Evolutionary conservation across 2,329 filamentous ascomycete species (phyloP), one percentile per base, ranked within the genome.

Genomic region (Beauveria bassiana): DNA sequence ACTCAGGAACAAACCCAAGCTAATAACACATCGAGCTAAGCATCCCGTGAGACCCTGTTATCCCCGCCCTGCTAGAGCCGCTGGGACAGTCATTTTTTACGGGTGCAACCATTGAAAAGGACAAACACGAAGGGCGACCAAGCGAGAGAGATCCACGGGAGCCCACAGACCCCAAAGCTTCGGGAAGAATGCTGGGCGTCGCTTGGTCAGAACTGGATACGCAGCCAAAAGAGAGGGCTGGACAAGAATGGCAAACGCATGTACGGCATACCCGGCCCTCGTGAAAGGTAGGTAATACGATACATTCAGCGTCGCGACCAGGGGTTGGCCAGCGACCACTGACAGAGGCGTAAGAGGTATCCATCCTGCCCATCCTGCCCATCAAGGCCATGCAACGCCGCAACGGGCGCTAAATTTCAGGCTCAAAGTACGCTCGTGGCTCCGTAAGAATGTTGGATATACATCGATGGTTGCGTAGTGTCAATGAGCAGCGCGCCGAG

Each of bases 21-120:
- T 50, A 59, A 59, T 59, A 45, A 52, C 18, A 26, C 38, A 59
- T 52, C 38, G 38, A 45, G 57, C 57, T 40, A 59, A 45, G 38
- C 34, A 45, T 47, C 54, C 47, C 45, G 42, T 26, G 22, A 24
- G 31, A 57, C 54, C 54, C 55, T 34, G n/a, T 7, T 5, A 18
- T 47, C 54, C 45, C 55, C 45, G 45, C 45, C 45, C 40, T 42
- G 55, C 14, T n/a, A 42, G 55, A 31, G 20, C 6, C 45, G 12
- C 26, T 20, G 20, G 55, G 42, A 20, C 5, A 34, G 10, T 31
- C 10, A 22, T 22, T 31, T 49, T 46, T 16, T 20, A 38, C n/a
- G n/a, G 26, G 7, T 38, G 45, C n/a, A 42, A 6, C 55, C 45
- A 45, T 6, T 50, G 31, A 59, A 2, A 31, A 43, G 31, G 8